Evolutionary conservation across 306 rosid species (phyloP).

Genomic region (Pterocarpus santalinus): DNA sequence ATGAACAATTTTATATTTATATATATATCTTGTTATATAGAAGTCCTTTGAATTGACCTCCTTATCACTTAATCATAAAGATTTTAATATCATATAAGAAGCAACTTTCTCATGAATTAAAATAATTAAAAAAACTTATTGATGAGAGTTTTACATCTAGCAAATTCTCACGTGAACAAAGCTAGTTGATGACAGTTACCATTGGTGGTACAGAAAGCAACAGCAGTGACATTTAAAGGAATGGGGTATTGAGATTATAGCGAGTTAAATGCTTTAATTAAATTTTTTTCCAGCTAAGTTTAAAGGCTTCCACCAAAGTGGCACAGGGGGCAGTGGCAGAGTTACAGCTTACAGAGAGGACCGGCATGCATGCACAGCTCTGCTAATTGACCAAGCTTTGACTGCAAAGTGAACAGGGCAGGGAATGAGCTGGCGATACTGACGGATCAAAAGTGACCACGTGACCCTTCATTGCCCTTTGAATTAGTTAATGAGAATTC

Average conservation of each 20-base stretch:
- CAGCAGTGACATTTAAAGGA: slow-evolving; percentile 33
- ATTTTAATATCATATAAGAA: too few species aligned
- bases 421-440: slow-evolving; percentile 74
- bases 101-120: too few species aligned
- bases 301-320: slow-evolving; percentile 13
- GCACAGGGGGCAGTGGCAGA: slow-evolving; percentile 43
- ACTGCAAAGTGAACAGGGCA: slow-evolving; percentile 57
- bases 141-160: too few species aligned
- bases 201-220: slow-evolving; percentile 50
- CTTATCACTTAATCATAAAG: too few species aligned
- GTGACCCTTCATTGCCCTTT: slow-evolving; percentile 47
- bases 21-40: too few species aligned
- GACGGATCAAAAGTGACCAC: slow-evolving; percentile 70
- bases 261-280: slow-evolving; percentile 16
- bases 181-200: slow-evolving; percentile 11
- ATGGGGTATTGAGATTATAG: slow-evolving; percentile 21
- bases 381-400: slow-evolving; percentile 70
- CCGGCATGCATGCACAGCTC: slow-evolving; percentile 53
- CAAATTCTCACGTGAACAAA: neutral
- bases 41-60: too few species aligned
- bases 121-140: too few species aligned
- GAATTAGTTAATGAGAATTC: too few species aligned
- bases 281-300: too few species aligned
- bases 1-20: too few species aligned
- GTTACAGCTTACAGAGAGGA: slow-evolving; percentile 55